These are phyloP conservation scores for Aspergillus neoniger DNA, from an alignment of 2,329 filamentous ascomycete genomes.

Conservation along the genomic window DNA sequence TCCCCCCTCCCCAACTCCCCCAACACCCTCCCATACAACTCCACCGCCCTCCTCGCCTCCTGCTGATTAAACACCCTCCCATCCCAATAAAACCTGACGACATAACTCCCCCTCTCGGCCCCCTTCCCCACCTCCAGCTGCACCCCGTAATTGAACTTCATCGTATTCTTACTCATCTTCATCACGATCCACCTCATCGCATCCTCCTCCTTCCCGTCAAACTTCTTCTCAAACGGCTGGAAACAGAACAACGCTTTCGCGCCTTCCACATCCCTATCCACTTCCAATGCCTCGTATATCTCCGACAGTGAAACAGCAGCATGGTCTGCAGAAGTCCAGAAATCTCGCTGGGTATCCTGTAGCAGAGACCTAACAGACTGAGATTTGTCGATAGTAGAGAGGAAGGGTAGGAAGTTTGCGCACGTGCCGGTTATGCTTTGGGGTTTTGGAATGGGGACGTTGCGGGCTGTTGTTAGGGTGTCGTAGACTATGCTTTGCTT, in stretches of 20 bases:
- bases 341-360: slow-evolving; percentile 24
- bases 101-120: neutral
- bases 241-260: slow-evolving; percentile 33
- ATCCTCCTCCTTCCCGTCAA: slow-evolving; percentile 5
- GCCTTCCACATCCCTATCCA: slow-evolving; percentile 15
- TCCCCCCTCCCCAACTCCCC: neutral
- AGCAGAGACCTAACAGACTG: slow-evolving; percentile 20
- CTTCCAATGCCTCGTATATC: slow-evolving; percentile 29
- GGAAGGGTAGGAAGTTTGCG: slow-evolving; percentile 43
- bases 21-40: neutral
- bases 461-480: slow-evolving; percentile 40
- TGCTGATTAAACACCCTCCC: neutral
- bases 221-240: slow-evolving; percentile 36
- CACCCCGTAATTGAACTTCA: slow-evolving; percentile 12
- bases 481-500: neutral
- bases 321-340: slow-evolving; percentile 36
- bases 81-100: neutral
- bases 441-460: slow-evolving; percentile 38
- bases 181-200: slow-evolving; percentile 18
- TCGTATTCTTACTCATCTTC: slow-evolving; percentile 14
- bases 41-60: neutral
- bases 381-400: slow-evolving; percentile 18
- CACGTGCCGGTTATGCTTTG: slow-evolving; percentile 41
- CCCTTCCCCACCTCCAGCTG: slow-evolving; percentile 10
- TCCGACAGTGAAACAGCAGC: slow-evolving; percentile 25